These are phyloP conservation scores for Aphanomyces astaci DNA, from an alignment of 352 stramenopile genomes.

Conservation along the genomic window DNA sequence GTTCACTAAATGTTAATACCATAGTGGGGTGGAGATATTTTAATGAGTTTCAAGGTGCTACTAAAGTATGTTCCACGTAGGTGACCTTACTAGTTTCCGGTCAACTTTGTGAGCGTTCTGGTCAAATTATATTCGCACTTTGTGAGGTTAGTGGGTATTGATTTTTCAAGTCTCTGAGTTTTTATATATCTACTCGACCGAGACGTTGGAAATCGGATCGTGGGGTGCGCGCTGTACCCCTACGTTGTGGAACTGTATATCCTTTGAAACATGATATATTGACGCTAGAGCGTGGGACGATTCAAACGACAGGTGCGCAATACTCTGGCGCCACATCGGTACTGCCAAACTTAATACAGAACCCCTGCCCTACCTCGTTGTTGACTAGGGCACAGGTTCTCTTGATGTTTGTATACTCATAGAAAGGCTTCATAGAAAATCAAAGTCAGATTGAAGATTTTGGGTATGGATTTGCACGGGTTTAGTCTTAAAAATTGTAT, in stretches of 20 bases:
- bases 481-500: not conserved
- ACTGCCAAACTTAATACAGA: not conserved
- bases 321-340: conserved; percentile 1
- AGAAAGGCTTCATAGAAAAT: conserved; percentile 4
- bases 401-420: conserved; percentile 6
- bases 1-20: no score
- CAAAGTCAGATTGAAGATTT: not conserved
- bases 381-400: not conserved
- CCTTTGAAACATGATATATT: conserved; percentile 4
- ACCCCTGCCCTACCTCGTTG: conserved; percentile 2
- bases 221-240: not conserved
- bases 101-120: no score
- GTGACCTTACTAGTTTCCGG: no score
- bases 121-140: no score
- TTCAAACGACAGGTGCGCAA: not conserved
- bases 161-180: no score
- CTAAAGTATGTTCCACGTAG: no score
- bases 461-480: not conserved
- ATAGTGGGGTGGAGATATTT: no score
- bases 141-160: no score
- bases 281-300: not conserved
- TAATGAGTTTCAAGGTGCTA: no score
- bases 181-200: no score
- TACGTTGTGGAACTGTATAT: not conserved
- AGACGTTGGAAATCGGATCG: no score